Evolutionary conservation across 1,284 basidiomycete genomes (phyloP).

Genomic region (Taiwanofungus camphoratus): DNA sequence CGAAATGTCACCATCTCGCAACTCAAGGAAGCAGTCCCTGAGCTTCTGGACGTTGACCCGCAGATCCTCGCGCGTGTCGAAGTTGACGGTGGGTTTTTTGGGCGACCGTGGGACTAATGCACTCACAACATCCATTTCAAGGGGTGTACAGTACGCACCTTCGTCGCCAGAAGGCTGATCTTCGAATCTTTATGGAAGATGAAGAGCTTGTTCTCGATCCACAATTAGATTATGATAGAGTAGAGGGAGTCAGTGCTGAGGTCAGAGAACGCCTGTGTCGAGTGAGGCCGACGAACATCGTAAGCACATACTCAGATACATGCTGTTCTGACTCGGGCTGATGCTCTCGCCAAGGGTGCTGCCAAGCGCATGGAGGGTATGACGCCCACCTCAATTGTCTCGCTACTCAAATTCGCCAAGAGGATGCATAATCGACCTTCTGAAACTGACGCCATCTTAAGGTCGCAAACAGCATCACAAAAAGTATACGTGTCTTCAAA

Average conservation of each 20-base stretch:
- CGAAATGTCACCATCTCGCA: conserved; percentile 45
- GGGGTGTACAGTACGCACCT: conserved; percentile 60
- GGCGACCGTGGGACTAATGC: neutral
- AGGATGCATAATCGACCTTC: conserved; percentile 5
- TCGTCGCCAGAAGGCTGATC: conserved; percentile 64
- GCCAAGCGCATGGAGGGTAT: conserved; percentile 86
- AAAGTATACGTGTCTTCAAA: too few relatives aligned
- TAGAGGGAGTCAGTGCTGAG: conserved; percentile 73
- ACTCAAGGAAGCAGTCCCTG: conserved; percentile 49
- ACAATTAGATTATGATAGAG: conserved; percentile 58
- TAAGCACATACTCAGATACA: conserved; percentile 31
- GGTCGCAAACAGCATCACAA: too few relatives aligned
- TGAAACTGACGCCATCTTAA: too few relatives aligned
- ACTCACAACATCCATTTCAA: conserved; percentile 19
- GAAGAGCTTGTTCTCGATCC: conserved; percentile 69
- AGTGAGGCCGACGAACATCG: conserved; percentile 66
- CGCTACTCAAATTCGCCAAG: conserved; percentile 54
- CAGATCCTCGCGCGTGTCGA: conserved; percentile 55
- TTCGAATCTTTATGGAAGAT: conserved; percentile 74
- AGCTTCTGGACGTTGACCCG: conserved; percentile 46
- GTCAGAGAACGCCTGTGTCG: conserved; percentile 60
- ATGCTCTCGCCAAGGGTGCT: conserved; percentile 48
- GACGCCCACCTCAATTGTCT: conserved; percentile 68
- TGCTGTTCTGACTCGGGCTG: neutral
- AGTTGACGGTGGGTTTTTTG: conserved; percentile 54